Conservation (phyloP, 192 early-diverging fungal genomes). For the Coemansia biformis region DNA sequence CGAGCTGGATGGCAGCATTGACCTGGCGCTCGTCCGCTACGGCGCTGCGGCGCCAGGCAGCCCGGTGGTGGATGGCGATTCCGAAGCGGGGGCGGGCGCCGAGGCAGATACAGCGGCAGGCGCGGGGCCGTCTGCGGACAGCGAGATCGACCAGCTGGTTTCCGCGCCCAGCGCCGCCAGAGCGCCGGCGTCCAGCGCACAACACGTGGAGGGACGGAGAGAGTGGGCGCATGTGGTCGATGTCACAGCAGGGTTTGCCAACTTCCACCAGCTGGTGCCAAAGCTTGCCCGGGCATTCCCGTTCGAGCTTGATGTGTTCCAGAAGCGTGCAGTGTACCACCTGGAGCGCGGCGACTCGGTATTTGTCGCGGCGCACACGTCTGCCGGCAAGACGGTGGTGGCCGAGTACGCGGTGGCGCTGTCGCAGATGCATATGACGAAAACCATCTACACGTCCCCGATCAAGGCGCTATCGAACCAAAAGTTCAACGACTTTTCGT, state of each 20-base stretch:
- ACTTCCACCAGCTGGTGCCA: constrained; percentile 88
- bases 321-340: constrained; percentile 94
- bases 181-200: background rate
- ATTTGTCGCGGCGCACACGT: constrained; percentile 98
- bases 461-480: constrained; percentile 99
- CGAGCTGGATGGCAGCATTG: background rate
- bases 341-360: constrained; percentile 92
- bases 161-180: background rate
- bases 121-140: background rate
- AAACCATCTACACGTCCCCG: constrained; percentile 93
- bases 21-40: constrained; percentile 28
- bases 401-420: constrained; percentile 98
- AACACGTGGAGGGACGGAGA: constrained; percentile 21
- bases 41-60: constrained; percentile 2
- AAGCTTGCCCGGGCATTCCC: constrained; percentile 83
- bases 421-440: constrained; percentile 91
- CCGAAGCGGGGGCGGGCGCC: too few relatives aligned
- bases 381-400: constrained; percentile 97
- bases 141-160: constrained; percentile 16
- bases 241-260: constrained; percentile 74
- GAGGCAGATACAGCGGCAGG: background rate
- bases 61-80: too few relatives aligned
- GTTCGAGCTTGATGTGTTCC: constrained; percentile 95
- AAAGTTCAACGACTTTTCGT: constrained; percentile 93
- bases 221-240: constrained; percentile 94